phyloP scores from a whole-genome alignment of 2,329 filamentous ascomycete genomes.

The Diplodia intermedia region DNA sequence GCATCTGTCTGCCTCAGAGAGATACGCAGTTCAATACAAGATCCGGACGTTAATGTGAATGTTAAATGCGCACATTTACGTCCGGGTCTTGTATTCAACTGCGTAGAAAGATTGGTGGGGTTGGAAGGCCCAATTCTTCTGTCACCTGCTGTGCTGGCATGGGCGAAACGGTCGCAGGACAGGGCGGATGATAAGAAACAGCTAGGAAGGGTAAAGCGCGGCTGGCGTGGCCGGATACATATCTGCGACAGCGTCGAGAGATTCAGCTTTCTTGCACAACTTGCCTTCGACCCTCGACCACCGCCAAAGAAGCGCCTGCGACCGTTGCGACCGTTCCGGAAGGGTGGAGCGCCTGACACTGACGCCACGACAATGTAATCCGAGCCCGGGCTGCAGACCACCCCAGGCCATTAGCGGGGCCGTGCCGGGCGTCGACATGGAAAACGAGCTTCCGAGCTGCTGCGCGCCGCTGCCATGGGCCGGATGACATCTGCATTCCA shows the following conservation, averaged over 20 bases:
- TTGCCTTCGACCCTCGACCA: background rate
- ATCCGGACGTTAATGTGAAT: no score
- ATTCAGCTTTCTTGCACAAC: background rate
- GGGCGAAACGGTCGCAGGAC: background rate
- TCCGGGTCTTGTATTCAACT: no score
- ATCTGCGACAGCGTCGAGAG: conserved; percentile 22
- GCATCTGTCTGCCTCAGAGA: no score
- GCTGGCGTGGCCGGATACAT: conserved; percentile 5
- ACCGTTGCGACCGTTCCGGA: conserved; percentile 28
- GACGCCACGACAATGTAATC: conserved; percentile 5
- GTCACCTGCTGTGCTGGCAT: background rate
- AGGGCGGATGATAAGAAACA: conserved; percentile 11
- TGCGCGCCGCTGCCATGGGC: background rate
- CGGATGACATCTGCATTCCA: conserved; percentile 29
- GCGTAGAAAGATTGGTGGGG: no score
- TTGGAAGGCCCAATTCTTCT: no score
- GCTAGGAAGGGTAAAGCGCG: conserved; percentile 17
- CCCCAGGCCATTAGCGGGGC: conserved; percentile 15
- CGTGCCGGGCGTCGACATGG: background rate
- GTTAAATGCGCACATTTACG: no score
- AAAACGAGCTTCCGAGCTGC: background rate
- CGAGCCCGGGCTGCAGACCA: background rate
- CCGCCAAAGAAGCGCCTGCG: background rate
- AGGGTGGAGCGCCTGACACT: conserved; percentile 4
- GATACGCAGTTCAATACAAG: no score